A percentile compares a stretch with the other conserved stretches of the same genome.
Evolutionary conservation across 768 basidiomycete genomes (phyloP).

Genomic region (Phallus indusiatus): DNA sequence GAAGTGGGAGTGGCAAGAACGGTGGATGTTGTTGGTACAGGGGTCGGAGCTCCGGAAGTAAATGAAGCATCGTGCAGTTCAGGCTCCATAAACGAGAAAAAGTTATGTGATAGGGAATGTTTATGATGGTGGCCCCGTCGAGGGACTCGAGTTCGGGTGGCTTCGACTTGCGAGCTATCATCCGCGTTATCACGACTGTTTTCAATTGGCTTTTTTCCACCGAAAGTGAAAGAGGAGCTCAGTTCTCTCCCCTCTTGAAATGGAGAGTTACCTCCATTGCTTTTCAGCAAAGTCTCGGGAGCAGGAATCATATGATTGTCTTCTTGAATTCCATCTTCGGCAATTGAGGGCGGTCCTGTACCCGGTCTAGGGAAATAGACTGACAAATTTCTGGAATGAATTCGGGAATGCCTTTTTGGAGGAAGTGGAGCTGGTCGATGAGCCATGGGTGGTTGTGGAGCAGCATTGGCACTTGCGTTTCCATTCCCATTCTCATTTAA

Average conservation of each 20-base stretch:
- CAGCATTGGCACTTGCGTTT: neutral
- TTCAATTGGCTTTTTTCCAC: constrained; percentile 33
- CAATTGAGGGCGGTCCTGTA: constrained; percentile 44
- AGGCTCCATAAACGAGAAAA: constrained; percentile 92
- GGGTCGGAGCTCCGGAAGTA: constrained; percentile 6
- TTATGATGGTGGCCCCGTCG: constrained; percentile 83
- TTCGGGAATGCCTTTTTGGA: constrained; percentile 45
- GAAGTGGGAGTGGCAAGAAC: constrained; percentile 41
- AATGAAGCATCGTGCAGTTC: constrained; percentile 21
- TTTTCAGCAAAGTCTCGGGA: constrained; percentile 27
- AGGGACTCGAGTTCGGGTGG: constrained; percentile 20
- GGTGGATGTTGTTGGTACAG: constrained; percentile 28
- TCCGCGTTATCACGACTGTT: constrained; percentile 18
- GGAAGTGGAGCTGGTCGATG: neutral
- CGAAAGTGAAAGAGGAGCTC: constrained; percentile 57
- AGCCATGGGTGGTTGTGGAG: too few species aligned
- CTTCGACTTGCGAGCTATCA: constrained; percentile 18
- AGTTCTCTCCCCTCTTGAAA: constrained; percentile 27
- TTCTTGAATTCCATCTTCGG: constrained; percentile 58
- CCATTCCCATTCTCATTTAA: too few species aligned
- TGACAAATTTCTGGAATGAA: constrained; percentile 88
- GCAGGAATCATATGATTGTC: constrained; percentile 28
- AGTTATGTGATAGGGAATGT: constrained; percentile 89
- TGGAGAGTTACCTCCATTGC: constrained; percentile 11
- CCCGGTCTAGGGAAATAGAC: constrained; percentile 86